phyloP scores from a whole-genome alignment of 495 filamentous ascomycete genomes.

The Rostrohypoxylon terebratum region DNA sequence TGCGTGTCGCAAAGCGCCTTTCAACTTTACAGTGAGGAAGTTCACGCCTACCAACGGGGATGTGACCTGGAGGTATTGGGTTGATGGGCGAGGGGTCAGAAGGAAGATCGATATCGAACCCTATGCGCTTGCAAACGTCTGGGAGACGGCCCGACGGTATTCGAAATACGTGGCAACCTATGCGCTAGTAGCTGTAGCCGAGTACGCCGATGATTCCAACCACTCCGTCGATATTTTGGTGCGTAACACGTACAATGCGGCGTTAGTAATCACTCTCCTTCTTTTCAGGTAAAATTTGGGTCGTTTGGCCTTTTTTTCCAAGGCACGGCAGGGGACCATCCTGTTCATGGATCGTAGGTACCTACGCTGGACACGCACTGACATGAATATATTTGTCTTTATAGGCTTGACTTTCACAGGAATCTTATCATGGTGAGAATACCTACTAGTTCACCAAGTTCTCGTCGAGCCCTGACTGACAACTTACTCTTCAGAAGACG shows the following conservation, averaged over 20 bases:
- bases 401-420: constrained; percentile 14
- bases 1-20: constrained; percentile 42
- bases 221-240: constrained; percentile 27
- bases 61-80: constrained; percentile 47
- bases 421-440: constrained; percentile 24
- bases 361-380: constrained; percentile 6
- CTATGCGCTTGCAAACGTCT: constrained; percentile 53
- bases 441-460: neutral
- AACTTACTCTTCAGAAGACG: neutral
- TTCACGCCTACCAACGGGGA: constrained; percentile 51
- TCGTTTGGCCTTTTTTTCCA: neutral
- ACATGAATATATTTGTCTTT: neutral
- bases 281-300: neutral
- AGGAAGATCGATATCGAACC: constrained; percentile 44
- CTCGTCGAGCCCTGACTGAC: constrained; percentile 17
- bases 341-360: neutral
- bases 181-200: constrained; percentile 37
- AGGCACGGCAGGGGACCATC: neutral
- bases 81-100: constrained; percentile 35
- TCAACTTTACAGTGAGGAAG: constrained; percentile 50
- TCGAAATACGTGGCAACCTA: constrained; percentile 48
- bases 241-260: constrained; percentile 36
- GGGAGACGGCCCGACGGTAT: constrained; percentile 49
- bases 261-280: constrained; percentile 22
- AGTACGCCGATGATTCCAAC: constrained; percentile 20